Evolutionary conservation across 192 early-diverging fungal genomes (phyloP), one percentile per base, ranked within the genome.

Genomic region (Obelidium mucronatum): DNA sequence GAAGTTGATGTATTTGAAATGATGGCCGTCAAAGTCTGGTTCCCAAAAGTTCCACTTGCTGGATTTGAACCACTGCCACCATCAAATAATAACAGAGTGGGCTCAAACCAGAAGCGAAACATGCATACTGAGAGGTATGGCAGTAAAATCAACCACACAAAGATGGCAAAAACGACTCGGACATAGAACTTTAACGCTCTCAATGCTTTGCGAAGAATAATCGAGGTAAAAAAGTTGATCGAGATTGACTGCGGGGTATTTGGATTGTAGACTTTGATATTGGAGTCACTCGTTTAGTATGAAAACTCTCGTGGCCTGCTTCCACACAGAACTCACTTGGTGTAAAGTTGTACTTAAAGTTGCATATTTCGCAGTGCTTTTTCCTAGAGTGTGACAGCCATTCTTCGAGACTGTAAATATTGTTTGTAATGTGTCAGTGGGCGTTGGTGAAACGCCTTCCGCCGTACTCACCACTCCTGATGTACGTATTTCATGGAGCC

Each of bases 401-500:
- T 84, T 95, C 92, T 60, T 90, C 87, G 53, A 96, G 82, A 73
- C 93, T 63, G 39, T 62, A 11, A n/a, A n/a, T n/a, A n/a, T n/a
- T n/a, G n/a, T n/a, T n/a, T n/a, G n/a, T n/a, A n/a, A n/a, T n/a
- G n/a, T n/a, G n/a, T n/a, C n/a, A n/a, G n/a, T n/a, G n/a, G n/a
- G n/a, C n/a, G n/a, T n/a, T n/a, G n/a, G n/a, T n/a, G n/a, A n/a
- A n/a, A n/a, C n/a, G n/a, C n/a, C n/a, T n/a, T n/a, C n/a, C n/a
- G n/a, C n/a, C 22, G 17, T 19, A 34, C 67, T 73, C 85, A 91
- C 92, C 93, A 97, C 53, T 91, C 87, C 80, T 97, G 95, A 83
- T 98, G 97, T n/a, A 98, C 93, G 82, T 90, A 95, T 76, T 91
- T 89, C 81, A 98, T 98, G 78, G 93, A 94, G 17, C 97, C 97